Conservation (phyloP, 768 basidiomycete genomes). For the Mycena capillaripes region DNA sequence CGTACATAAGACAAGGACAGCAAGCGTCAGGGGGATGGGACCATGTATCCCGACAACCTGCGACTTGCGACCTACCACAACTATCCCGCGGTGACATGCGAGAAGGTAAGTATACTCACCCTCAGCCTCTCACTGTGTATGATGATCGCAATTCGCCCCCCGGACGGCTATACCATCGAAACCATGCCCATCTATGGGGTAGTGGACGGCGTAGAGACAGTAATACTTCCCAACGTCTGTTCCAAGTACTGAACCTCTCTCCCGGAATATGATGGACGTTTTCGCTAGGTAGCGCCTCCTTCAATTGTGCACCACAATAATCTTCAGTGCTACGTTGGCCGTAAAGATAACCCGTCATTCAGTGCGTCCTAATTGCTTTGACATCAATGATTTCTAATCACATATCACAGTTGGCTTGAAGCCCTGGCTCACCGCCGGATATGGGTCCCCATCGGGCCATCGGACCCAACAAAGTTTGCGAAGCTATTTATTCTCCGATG, state of each 20-base stretch:
- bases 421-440: constrained; percentile 83
- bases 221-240: constrained; percentile 70
- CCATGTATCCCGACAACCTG: no score
- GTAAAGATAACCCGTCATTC: constrained; percentile 90
- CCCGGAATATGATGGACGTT: constrained; percentile 17
- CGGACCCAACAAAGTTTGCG: constrained; percentile 85
- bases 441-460: constrained; percentile 84
- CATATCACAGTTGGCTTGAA: constrained; percentile 80
- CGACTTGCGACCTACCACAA: no score
- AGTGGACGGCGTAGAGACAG: constrained; percentile 63
- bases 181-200: constrained; percentile 79
- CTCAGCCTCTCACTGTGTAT: no score
- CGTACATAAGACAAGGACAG: no score
- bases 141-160: not conserved
- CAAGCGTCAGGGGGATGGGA: no score
- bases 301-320: not conserved
- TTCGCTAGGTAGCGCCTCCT: constrained; percentile 50
- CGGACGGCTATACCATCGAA: constrained; percentile 95
- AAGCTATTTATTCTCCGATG: not conserved
- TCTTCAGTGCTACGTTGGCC: constrained; percentile 86
- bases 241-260: not conserved
- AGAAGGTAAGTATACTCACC: constrained; percentile 68
- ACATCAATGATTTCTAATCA: not conserved
- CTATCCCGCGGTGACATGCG: no score
- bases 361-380: constrained; percentile 54